These are phyloP conservation scores for Populus trichocarpa DNA, from an alignment of 441 rosid genomes.

Conservation along the genomic window DNA sequence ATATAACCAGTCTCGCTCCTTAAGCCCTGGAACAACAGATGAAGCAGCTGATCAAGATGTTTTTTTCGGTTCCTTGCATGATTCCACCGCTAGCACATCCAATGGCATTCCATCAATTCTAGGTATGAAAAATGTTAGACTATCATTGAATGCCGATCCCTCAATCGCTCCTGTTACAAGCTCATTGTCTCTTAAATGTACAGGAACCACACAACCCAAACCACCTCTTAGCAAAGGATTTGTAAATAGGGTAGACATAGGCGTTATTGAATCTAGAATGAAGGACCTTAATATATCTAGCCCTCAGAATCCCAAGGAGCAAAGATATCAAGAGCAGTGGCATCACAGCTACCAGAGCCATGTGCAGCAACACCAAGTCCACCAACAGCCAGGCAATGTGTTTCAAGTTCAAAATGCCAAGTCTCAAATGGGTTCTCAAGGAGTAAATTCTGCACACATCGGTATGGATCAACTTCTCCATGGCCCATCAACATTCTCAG, in stretches of 20 bases:
- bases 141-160: slow-evolving; percentile 18
- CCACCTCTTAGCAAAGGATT: slow-evolving; percentile 18
- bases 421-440: slow-evolving; percentile 32
- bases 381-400: slow-evolving; percentile 35
- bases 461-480: slow-evolving; percentile 36
- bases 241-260: slow-evolving; percentile 16
- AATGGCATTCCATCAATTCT: slow-evolving; percentile 24
- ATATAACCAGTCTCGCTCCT: slow-evolving; percentile 39
- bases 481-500: slow-evolving; percentile 33
- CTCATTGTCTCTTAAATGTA: slow-evolving; percentile 14
- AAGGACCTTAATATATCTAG: slow-evolving; percentile 39
- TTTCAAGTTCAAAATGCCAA: slow-evolving; percentile 37
- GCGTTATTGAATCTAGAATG: slow-evolving; percentile 29
- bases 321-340: slow-evolving; percentile 28
- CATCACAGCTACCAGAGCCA: slow-evolving; percentile 18
- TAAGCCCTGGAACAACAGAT: slow-evolving; percentile 33
- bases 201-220: slow-evolving; percentile 17
- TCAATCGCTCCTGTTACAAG: slow-evolving; percentile 18
- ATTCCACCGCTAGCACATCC: slow-evolving; percentile 15
- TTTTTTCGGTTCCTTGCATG: slow-evolving; percentile 29
- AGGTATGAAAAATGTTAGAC: slow-evolving; percentile 14
- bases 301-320: slow-evolving; percentile 22
- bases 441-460: slow-evolving; percentile 27
- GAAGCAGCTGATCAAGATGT: slow-evolving; percentile 29
- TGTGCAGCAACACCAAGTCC: slow-evolving; percentile 21